Conservation (phyloP, 208 protist species). For the Trypanosoma cruzi region DNA sequence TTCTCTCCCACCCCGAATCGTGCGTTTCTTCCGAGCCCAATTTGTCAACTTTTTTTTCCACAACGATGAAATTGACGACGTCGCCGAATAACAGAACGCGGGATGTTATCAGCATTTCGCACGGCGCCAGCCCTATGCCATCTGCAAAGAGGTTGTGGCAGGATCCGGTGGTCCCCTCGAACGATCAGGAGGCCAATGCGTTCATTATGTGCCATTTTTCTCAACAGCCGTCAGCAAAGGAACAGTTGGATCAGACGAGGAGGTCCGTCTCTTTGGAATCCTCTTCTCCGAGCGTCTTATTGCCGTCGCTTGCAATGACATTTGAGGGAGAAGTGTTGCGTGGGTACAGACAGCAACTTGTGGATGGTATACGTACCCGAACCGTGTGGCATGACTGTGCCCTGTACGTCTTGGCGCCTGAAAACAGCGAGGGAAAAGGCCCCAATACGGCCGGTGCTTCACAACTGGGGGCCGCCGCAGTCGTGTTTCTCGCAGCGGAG, state of each 20-base stretch:
- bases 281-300: not conserved
- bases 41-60: not conserved
- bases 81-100: not conserved
- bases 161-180: conserved; percentile 7
- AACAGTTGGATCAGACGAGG: not conserved
- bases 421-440: conserved; percentile 1
- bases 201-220: not conserved
- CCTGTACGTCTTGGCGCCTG: conserved; percentile 50
- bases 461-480: conserved; percentile 23
- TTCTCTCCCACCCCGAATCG: conserved; percentile 3
- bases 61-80: not conserved
- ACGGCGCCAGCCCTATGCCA: not conserved
- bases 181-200: not conserved
- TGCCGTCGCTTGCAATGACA: not conserved
- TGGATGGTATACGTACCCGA: conserved; percentile 39
- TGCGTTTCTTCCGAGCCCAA: not conserved
- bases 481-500: conserved; percentile 50
- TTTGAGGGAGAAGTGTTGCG: conserved; percentile 56
- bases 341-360: conserved; percentile 47
- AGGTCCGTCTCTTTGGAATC: not conserved
- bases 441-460: not conserved
- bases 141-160: not conserved
- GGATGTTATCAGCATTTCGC: not conserved
- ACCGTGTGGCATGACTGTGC: conserved; percentile 37
- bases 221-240: not conserved